Conservation (phyloP, 176 grass and related monocot species). For the Pharus latifolius region DNA sequence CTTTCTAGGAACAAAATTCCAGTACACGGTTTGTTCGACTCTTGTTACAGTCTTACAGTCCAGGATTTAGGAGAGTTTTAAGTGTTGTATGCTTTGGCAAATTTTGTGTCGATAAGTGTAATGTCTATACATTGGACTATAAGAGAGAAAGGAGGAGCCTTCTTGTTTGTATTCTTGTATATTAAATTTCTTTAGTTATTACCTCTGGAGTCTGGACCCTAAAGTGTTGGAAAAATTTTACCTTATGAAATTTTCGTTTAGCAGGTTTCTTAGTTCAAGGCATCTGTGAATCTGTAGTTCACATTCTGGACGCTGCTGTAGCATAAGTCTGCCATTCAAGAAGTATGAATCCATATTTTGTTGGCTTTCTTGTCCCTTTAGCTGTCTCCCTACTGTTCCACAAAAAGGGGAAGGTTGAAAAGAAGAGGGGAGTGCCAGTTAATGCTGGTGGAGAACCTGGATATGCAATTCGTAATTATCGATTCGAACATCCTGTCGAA, state of each 20-base stretch:
- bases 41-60: no score
- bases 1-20: no score
- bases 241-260: not conserved
- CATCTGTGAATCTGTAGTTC: not conserved
- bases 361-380: conserved; percentile 53
- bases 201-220: not conserved
- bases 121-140: not conserved
- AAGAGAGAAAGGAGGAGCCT: not conserved
- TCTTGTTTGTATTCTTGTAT: not conserved
- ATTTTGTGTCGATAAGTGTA: not conserved
- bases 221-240: not conserved
- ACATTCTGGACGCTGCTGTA: not conserved
- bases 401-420: conserved; percentile 36
- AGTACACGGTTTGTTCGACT: no score
- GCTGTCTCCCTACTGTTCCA: conserved; percentile 47
- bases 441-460: conserved; percentile 67
- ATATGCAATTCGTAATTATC: conserved; percentile 61
- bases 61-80: no score
- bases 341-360: conserved; percentile 81
- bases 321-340: not conserved
- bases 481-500: conserved; percentile 51
- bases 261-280: conserved; percentile 11
- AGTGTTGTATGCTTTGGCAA: not conserved
- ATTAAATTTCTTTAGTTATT: not conserved
- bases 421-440: conserved; percentile 58